Conservation (phyloP, 2,329 filamentous ascomycete species). For the Corniculantispora saksenae region DNA sequence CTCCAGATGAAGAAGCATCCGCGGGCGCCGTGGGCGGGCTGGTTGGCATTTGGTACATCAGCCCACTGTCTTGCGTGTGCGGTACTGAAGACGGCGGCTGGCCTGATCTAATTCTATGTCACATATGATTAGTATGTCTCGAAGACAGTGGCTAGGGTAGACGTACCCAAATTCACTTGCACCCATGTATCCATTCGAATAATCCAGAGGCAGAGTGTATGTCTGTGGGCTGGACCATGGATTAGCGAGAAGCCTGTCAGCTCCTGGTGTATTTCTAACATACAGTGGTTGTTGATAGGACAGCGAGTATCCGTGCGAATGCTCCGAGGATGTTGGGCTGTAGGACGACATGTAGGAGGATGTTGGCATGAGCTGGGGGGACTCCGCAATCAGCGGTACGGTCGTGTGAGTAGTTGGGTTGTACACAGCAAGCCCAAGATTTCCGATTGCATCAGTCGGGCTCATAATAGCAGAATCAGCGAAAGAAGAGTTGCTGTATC, state of each 20-base stretch:
- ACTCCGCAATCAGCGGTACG: slow-evolving; percentile 53
- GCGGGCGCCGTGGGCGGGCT: neutral
- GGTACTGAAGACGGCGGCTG: neutral
- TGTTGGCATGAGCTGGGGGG: slow-evolving; percentile 44
- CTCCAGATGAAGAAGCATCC: slow-evolving; percentile 36
- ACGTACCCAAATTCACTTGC: slow-evolving; percentile 11
- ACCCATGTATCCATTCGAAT: slow-evolving; percentile 31
- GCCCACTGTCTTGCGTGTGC: slow-evolving; percentile 22
- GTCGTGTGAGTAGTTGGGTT: slow-evolving; percentile 48
- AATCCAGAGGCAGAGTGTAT: slow-evolving; percentile 50
- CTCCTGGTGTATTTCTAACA: slow-evolving; percentile 21
- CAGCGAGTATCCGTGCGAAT: slow-evolving; percentile 37
- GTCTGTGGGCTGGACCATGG: slow-evolving; percentile 4
- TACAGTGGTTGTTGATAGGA: slow-evolving; percentile 40
- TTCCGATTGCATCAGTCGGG: slow-evolving; percentile 42
- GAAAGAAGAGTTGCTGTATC: slow-evolving; percentile 50
- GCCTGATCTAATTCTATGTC: neutral
- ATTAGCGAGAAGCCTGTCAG: neutral
- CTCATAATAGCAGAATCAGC: slow-evolving; percentile 37
- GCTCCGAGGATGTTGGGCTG: slow-evolving; percentile 49
- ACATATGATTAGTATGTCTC: neutral
- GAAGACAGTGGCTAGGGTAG: neutral
- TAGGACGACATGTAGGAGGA: slow-evolving; percentile 53
- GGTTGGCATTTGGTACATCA: slow-evolving; percentile 45
- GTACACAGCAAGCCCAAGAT: slow-evolving; percentile 51